A percentile compares a stretch with the other conserved stretches of the same genome.
These are phyloP conservation scores for Carallia pectinifolia DNA, from an alignment of 345 rosid species.

Conservation along the genomic window DNA sequence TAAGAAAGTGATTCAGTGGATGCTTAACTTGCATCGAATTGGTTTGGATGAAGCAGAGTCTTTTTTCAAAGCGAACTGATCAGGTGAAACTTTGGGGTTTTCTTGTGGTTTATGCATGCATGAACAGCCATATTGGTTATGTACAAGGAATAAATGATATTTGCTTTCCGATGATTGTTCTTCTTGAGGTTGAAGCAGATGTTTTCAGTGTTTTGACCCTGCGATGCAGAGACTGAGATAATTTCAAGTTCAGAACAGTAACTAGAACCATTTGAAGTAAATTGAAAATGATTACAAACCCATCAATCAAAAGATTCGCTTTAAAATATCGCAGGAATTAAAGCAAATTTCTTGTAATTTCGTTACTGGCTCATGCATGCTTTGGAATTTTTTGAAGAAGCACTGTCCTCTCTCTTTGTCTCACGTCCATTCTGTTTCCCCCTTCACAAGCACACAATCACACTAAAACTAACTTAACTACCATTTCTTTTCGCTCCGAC, in stretches of 20 bases:
- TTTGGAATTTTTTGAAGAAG: no score
- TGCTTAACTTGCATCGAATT: conserved; percentile 79
- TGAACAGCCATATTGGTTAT: conserved; percentile 83
- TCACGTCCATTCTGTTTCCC: no score
- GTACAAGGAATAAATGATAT: conserved; percentile 99
- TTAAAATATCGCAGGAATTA: no score
- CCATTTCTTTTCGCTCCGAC: no score
- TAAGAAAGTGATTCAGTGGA: conserved; percentile 75
- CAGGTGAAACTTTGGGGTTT: conserved; percentile 83
- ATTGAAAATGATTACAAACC: no score
- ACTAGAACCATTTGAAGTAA: no score
- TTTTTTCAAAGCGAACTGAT: conserved; percentile 71
- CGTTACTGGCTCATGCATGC: no score
- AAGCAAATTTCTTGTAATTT: no score
- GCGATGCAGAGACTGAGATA: conserved; percentile 89
- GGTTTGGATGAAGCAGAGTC: conserved; percentile 74
- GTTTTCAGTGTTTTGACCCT: conserved; percentile 73
- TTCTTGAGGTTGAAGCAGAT: conserved; percentile 66
- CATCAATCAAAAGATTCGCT: no score
- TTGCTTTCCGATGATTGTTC: conserved; percentile 89
- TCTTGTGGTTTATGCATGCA: conserved; percentile 82
- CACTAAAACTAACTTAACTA: no score
- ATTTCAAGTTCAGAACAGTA: conserved; percentile 61
- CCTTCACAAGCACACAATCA: no score
- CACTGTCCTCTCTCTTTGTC: no score